These are phyloP conservation scores for Aspergillus bombycis DNA, from an alignment of 2,329 filamentous ascomycete species.

Conservation along the genomic window DNA sequence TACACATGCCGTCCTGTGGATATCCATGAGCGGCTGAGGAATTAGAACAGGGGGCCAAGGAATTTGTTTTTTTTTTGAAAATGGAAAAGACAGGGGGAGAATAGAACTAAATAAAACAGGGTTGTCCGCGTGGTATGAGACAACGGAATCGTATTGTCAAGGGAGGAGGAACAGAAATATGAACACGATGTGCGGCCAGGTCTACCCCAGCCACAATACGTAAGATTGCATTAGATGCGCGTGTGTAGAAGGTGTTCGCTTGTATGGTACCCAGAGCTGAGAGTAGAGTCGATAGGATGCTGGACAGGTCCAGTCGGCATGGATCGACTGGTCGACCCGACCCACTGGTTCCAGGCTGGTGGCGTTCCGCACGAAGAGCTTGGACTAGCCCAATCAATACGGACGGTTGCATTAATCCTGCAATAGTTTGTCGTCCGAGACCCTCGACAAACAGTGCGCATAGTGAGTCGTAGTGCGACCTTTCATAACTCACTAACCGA, in stretches of 20 bases:
- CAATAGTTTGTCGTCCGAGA: neutral
- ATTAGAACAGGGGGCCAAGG: neutral
- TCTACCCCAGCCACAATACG: neutral
- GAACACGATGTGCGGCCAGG: neutral
- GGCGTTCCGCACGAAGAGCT: neutral
- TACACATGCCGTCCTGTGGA: neutral
- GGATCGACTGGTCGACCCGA: slow-evolving; percentile 3
- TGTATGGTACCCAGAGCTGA: neutral
- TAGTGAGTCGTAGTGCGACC: neutral
- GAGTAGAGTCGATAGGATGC: neutral
- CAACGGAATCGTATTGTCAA: neutral
- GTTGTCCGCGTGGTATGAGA: neutral
- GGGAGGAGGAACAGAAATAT: neutral
- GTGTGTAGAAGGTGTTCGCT: neutral
- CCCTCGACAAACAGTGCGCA: neutral
- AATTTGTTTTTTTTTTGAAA: too few species aligned
- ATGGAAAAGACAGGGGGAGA: neutral
- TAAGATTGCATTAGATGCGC: neutral
- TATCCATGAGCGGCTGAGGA: neutral
- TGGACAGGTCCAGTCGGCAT: neutral
- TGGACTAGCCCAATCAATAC: neutral
- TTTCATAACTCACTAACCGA: neutral
- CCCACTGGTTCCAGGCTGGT: neutral
- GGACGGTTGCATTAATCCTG: neutral
- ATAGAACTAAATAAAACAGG: neutral